A percentile compares a stretch with the other conserved stretches of the same genome.
Evolutionary conservation across 2,329 filamentous ascomycete species (phyloP).

Genomic region (Sclerotinia subarctica): DNA sequence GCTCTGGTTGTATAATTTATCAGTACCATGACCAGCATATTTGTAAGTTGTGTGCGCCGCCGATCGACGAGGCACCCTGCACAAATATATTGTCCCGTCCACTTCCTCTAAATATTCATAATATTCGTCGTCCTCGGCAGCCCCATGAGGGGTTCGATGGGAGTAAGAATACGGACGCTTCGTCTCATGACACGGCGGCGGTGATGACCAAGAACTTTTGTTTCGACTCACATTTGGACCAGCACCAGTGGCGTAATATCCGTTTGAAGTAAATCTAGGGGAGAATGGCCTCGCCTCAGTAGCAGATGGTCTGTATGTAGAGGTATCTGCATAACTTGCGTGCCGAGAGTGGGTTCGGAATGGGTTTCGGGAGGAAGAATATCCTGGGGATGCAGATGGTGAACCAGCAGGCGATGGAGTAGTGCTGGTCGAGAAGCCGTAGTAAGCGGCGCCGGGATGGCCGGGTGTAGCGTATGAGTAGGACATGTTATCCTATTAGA

Average conservation of each 20-base stretch:
- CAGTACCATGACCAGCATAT: conserved; percentile 40
- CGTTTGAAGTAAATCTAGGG: conserved; percentile 39
- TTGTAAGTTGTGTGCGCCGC: conserved; percentile 33
- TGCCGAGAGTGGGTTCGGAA: conserved; percentile 38
- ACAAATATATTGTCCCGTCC: conserved; percentile 33
- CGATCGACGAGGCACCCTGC: conserved; percentile 23
- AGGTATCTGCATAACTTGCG: conserved; percentile 35
- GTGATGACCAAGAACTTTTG: conserved; percentile 37
- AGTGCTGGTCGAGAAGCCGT: conserved; percentile 37
- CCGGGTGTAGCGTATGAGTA: conserved; percentile 35
- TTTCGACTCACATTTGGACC: conserved; percentile 42
- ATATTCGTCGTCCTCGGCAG: conserved; percentile 40
- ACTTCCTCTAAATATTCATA: conserved; percentile 37
- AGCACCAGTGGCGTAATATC: conserved; percentile 40
- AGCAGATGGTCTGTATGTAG: conserved; percentile 29
- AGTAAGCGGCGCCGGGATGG: conserved; percentile 33
- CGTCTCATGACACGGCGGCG: conserved; percentile 32
- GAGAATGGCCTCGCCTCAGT: conserved; percentile 35
- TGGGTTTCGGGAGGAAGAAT: conserved; percentile 31
- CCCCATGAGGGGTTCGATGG: conserved; percentile 40
- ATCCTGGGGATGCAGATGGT: conserved; percentile 27
- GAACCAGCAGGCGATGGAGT: conserved; percentile 38
- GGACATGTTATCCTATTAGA: conserved; percentile 38
- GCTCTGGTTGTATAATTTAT: conserved; percentile 38
- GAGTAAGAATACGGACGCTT: conserved; percentile 38